Base-by-base conservation (phyloP, 2,329 filamentous ascomycete species). In the Colletotrichum agaves region DNA sequence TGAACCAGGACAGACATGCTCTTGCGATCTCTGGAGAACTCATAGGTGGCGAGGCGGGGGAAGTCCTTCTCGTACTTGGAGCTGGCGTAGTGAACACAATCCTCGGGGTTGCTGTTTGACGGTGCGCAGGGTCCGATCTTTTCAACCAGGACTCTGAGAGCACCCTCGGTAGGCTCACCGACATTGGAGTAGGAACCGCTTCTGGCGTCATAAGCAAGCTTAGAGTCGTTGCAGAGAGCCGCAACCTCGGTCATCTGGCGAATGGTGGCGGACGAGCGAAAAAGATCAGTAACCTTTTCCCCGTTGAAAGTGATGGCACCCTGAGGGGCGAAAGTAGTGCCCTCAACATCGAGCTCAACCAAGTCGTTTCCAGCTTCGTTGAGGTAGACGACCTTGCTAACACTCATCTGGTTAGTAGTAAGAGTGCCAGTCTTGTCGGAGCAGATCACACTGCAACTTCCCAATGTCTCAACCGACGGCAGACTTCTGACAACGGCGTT, bases 401-500 rank as follows among this genome's bases (percentile, higher is more conserved):
- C 96, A 76, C 96, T 98, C 96, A 99, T 99, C 81, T 98, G 94
- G 82, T 99, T 99, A 44, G 96, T 99, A 11, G 96, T 99, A 77
- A 99, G 83, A 55, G 96, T 99, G 73, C 96, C 97, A 5, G 96
- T 99, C 86, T 99, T 99, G 85, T 99, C 96, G 4, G 97, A 99
- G 84, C 97, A 99, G 78, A 99, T 98, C 64, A 99, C 94, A 76
- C 96, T 99, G 88, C 96, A 99, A 86, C 96, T 99, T 77, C 96
- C 96, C 60, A 99, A 87, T 12, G 96, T 99, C 82, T 99, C 96
- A 59, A 99, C 96, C 1, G 96, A 99, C 19, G 96, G 96, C 74
- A 99, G 84, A 77, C 94, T 98, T 79, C 97, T 90, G 66, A 99
- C 97, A 41, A 99, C 94, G 7, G 96, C 96, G 76, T 98, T 98